Evolutionary conservation across 2,329 filamentous ascomycete species (phyloP).

Genomic region (Colletotrichum destructivum): DNA sequence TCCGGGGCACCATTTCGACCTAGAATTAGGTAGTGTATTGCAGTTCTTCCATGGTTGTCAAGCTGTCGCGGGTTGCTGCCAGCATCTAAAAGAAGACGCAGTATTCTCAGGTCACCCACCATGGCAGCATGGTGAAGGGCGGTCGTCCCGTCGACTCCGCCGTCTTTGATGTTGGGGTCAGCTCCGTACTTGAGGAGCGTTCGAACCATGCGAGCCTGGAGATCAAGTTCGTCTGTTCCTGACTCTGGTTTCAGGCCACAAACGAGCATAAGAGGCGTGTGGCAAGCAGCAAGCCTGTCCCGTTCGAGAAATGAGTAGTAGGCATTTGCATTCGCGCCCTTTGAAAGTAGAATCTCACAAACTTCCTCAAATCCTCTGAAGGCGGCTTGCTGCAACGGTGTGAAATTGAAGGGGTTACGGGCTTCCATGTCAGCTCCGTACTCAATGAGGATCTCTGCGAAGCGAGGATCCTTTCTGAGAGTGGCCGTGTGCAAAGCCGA

Average conservation of each 20-base stretch:
- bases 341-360: background rate
- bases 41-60: background rate
- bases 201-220: background rate
- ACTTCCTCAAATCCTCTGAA: background rate
- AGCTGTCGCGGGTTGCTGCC: background rate
- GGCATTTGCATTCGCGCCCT: background rate
- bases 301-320: too few relatives aligned
- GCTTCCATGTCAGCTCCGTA: background rate
- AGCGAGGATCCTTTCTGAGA: background rate
- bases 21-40: background rate
- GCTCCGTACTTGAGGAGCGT: background rate
- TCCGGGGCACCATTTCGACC: background rate
- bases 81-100: background rate
- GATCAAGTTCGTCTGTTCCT: background rate
- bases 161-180: background rate
- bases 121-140: background rate
- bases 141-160: background rate
- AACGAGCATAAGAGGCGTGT: background rate
- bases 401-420: background rate
- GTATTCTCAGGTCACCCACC: background rate
- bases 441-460: background rate
- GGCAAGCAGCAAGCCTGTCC: background rate
- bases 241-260: background rate
- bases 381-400: background rate
- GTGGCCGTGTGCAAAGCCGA: background rate